phyloP scores from a whole-genome alignment of 2,329 filamentous ascomycete genomes.

The Exophiala sideris region DNA sequence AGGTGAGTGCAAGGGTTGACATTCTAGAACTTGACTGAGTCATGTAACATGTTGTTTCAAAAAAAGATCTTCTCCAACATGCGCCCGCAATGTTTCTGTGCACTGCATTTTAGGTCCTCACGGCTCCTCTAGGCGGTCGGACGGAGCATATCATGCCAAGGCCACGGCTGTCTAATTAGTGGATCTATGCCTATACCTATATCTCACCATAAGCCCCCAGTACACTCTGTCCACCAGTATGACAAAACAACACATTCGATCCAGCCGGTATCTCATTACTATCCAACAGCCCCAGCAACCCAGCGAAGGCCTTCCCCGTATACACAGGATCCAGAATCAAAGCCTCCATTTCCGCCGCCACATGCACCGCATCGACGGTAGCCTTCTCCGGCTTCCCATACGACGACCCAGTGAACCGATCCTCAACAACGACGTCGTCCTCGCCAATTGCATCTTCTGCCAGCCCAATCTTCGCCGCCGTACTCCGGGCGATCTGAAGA shows the following conservation, averaged over 20 bases:
- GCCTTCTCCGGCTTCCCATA: conserved; percentile 65
- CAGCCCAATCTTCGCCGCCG: conserved; percentile 42
- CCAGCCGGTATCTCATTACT: conserved; percentile 50
- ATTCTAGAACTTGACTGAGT: too few species aligned
- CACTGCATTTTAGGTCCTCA: too few species aligned
- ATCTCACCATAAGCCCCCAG: conserved; percentile 61
- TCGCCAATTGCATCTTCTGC: conserved; percentile 57
- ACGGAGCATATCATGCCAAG: too few species aligned
- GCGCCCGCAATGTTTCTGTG: too few species aligned
- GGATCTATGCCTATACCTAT: too few species aligned
- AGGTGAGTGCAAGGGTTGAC: too few species aligned
- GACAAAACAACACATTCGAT: conserved; percentile 64
- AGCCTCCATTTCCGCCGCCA: conserved; percentile 64
- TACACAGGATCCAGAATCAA: conserved; percentile 73
- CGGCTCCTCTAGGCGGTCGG: too few species aligned
- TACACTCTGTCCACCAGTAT: conserved; percentile 66
- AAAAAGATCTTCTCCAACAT: too few species aligned
- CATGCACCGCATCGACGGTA: conserved; percentile 65
- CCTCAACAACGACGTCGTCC: conserved; percentile 61
- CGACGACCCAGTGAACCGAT: conserved; percentile 61
- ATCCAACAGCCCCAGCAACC: conserved; percentile 58
- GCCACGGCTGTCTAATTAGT: too few species aligned
- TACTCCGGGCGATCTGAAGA: too few species aligned
- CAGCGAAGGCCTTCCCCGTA: conserved; percentile 67
- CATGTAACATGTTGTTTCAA: too few species aligned